phyloP scores from a whole-genome alignment of 257 asterid species.

The Fraxinus americana region DNA sequence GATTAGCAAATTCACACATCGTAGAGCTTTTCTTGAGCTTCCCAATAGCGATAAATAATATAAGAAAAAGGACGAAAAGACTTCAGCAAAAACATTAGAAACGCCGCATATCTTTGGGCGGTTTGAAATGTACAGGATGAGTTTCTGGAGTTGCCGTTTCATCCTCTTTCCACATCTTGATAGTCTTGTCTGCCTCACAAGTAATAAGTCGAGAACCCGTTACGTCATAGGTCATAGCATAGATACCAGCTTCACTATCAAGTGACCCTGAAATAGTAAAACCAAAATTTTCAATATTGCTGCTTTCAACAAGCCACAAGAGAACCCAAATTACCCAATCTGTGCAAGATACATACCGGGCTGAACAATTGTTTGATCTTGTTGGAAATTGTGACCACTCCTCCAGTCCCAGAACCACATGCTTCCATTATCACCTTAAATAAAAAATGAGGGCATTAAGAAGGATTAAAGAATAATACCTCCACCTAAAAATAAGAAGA shows the following conservation, averaged over 20 bases:
- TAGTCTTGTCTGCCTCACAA: constrained; percentile 95
- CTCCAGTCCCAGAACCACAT: constrained; percentile 99
- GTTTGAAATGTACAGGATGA: constrained; percentile 90
- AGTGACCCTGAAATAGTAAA: constrained; percentile 60
- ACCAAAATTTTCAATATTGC: neutral
- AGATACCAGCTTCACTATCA: constrained; percentile 98
- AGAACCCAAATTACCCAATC: neutral
- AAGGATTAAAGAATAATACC: constrained; percentile 1
- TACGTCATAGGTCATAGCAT: constrained; percentile 61
- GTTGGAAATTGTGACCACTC: constrained; percentile 98
- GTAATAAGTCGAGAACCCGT: constrained; percentile 86
- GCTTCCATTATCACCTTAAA: constrained; percentile 93
- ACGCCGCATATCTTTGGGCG: constrained; percentile 85
- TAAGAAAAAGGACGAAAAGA: neutral
- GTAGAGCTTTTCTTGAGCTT: neutral
- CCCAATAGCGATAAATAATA: neutral
- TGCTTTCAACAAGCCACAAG: neutral
- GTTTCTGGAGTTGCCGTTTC: constrained; percentile 85
- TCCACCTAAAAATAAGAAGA: neutral
- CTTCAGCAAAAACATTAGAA: constrained; percentile 39
- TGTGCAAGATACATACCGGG: constrained; percentile 59
- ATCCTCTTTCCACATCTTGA: constrained; percentile 98
- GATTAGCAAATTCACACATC: neutral
- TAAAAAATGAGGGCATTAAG: neutral
- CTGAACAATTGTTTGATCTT: constrained; percentile 89